These are phyloP conservation scores for Guillardia theta DNA, from an alignment of 78 protist genomes.

Conservation along the genomic window DNA sequence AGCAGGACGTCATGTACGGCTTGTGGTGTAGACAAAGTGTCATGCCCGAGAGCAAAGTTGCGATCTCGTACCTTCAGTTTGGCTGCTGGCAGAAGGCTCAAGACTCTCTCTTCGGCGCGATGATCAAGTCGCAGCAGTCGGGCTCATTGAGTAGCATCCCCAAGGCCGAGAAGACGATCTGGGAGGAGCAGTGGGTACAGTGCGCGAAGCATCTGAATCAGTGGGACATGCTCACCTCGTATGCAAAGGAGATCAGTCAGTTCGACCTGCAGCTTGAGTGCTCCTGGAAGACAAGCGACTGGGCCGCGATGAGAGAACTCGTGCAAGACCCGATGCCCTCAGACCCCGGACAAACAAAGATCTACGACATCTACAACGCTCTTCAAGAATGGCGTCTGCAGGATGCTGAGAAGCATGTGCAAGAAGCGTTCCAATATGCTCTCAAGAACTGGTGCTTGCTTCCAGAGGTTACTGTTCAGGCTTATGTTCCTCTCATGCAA, in stretches of 20 bases:
- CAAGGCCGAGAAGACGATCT: slow-evolving; percentile 54
- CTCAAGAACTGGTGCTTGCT: slow-evolving; percentile 41
- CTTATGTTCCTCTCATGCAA: slow-evolving; percentile 57
- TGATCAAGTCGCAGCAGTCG: neutral
- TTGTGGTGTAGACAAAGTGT: neutral
- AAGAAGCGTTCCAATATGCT: slow-evolving; percentile 47
- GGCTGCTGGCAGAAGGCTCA: slow-evolving; percentile 52
- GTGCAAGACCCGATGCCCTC: neutral
- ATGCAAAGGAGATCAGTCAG: neutral
- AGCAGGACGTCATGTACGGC: slow-evolving; percentile 41
- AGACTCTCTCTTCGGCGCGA: slow-evolving; percentile 18
- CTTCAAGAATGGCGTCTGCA: slow-evolving; percentile 39
- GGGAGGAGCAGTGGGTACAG: slow-evolving; percentile 83
- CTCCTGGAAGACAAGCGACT: slow-evolving; percentile 70
- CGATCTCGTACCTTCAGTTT: slow-evolving; percentile 24
- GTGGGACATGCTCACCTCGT: slow-evolving; percentile 64
- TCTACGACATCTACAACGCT: slow-evolving; percentile 45
- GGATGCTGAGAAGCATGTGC: slow-evolving; percentile 43
- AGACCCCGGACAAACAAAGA: neutral
- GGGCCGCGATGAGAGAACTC: slow-evolving; percentile 30
- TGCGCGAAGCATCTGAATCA: slow-evolving; percentile 78
- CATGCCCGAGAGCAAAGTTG: neutral
- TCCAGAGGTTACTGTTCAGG: neutral
- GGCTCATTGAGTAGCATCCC: neutral
- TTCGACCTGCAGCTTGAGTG: slow-evolving; percentile 61